A percentile compares a stretch with the other conserved stretches of the same genome.
phyloP scores from a whole-genome alignment of 2,329 filamentous ascomycete genomes.

The Cryphonectria carpinicola region DNA sequence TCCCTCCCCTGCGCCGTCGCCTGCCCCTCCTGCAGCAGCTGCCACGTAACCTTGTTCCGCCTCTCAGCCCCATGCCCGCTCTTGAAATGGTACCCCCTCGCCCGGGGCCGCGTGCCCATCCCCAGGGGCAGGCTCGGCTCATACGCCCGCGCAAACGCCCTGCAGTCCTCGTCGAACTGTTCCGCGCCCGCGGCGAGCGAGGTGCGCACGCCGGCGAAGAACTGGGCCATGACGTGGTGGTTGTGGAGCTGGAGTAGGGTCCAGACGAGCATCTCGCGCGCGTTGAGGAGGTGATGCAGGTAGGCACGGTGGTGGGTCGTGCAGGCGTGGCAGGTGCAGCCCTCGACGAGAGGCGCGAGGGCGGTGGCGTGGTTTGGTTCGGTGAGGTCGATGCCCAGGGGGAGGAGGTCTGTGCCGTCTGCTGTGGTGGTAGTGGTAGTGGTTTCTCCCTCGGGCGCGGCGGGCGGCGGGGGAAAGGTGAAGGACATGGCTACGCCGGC shows the following conservation, averaged over 20 bases:
- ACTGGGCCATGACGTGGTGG: conserved; percentile 69
- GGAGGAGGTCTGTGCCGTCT: conserved; percentile 35
- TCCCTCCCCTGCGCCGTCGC: conserved; percentile 42
- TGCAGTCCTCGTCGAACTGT: conserved; percentile 60
- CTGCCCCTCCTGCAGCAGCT: conserved; percentile 53
- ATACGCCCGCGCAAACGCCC: conserved; percentile 59
- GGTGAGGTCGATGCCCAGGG: conserved; percentile 83
- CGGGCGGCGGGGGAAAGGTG: conserved; percentile 61
- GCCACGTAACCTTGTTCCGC: conserved; percentile 71
- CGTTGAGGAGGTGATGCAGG: conserved; percentile 81
- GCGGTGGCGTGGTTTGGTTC: conserved; percentile 62
- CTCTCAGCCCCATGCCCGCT: conserved; percentile 66
- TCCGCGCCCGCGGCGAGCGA: conserved; percentile 61
- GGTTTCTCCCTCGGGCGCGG: conserved; percentile 17
- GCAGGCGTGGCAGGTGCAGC: conserved; percentile 84
- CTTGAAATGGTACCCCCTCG: conserved; percentile 83
- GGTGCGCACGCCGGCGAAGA: conserved; percentile 72
- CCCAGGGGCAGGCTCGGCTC: conserved; percentile 72
- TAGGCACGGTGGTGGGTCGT: conserved; percentile 83
- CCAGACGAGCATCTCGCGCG: conserved; percentile 98
- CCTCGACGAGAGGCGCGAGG: conserved; percentile 61
- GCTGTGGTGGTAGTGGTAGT: conserved; percentile 7
- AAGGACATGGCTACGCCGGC: conserved; percentile 85
- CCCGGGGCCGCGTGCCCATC: conserved; percentile 76
- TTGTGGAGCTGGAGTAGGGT: conserved; percentile 92